Conservation (phyloP, 768 basidiomycete genomes). For the Gymnopilus junonius region DNA sequence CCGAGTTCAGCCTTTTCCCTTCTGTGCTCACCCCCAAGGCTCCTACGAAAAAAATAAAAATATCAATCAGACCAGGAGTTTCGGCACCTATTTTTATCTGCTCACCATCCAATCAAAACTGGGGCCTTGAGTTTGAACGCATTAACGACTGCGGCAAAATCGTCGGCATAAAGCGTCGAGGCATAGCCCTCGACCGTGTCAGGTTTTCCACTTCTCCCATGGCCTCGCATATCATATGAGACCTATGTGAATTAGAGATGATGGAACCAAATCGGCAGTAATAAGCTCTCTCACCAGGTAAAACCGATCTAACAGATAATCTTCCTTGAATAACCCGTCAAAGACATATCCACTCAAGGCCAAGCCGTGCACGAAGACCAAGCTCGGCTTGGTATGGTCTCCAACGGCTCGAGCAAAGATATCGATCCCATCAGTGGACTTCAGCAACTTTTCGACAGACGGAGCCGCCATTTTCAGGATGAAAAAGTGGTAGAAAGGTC, state of each 20-base stretch:
- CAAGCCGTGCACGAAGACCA: slow-evolving; percentile 49
- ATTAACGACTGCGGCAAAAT: slow-evolving; percentile 34
- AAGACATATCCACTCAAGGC: slow-evolving; percentile 37
- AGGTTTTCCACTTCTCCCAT: slow-evolving; percentile 40
- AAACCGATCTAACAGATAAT: slow-evolving; percentile 24
- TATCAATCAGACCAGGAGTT: background rate
- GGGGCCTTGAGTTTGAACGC: slow-evolving; percentile 34
- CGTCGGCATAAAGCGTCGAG: slow-evolving; percentile 34
- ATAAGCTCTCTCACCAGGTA: slow-evolving; percentile 26
- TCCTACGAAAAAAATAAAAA: slow-evolving; percentile 22
- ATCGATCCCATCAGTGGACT: slow-evolving; percentile 37
- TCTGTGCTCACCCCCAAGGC: slow-evolving; percentile 29
- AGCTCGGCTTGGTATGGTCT: slow-evolving; percentile 35
- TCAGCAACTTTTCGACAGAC: slow-evolving; percentile 13
- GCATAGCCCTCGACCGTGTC: slow-evolving; percentile 27
- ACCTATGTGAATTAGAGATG: slow-evolving; percentile 24
- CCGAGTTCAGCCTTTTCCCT: background rate
- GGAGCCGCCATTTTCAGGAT: background rate
- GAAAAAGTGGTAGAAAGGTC: background rate
- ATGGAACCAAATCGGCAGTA: background rate
- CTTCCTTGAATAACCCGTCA: slow-evolving; percentile 41
- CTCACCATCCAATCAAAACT: slow-evolving; percentile 36
- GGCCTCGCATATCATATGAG: slow-evolving; percentile 38
- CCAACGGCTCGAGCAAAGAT: slow-evolving; percentile 47
- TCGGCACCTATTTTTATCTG: background rate